Evolutionary conservation across 2,329 filamentous ascomycete genomes (phyloP).

Genomic region (Botrytis aclada): DNA sequence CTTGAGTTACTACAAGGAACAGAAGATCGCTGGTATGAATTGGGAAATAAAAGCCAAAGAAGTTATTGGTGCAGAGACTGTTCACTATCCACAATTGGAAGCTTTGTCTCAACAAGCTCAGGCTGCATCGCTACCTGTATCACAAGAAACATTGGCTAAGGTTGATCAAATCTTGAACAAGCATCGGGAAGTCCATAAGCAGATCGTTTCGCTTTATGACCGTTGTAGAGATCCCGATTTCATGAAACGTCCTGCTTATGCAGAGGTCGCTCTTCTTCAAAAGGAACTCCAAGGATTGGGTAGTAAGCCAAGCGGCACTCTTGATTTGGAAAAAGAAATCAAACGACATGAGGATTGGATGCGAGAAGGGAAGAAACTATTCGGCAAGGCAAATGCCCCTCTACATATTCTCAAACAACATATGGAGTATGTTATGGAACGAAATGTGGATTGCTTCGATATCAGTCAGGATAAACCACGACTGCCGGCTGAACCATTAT

Average conservation of each 20-base stretch:
- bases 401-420: conserved; percentile 93
- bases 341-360: conserved; percentile 99
- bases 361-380: conserved; percentile 94
- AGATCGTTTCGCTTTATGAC: conserved; percentile 78
- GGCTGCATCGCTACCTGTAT: conserved; percentile 70
- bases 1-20: conserved; percentile 70
- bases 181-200: conserved; percentile 88
- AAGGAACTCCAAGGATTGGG: conserved; percentile 81
- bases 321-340: conserved; percentile 90
- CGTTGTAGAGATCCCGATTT: conserved; percentile 73
- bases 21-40: conserved; percentile 71
- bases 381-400: conserved; percentile 96
- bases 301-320: conserved; percentile 84
- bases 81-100: conserved; percentile 93
- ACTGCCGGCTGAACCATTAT: conserved; percentile 86
- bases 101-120: conserved; percentile 81
- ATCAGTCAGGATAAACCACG: conserved; percentile 79
- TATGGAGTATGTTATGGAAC: conserved; percentile 87
- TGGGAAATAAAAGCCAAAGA: conserved; percentile 95
- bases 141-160: conserved; percentile 70
- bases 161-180: conserved; percentile 94
- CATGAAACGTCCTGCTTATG: conserved; percentile 77
- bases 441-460: conserved; percentile 90
- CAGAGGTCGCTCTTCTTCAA: conserved; percentile 59
- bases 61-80: conserved; percentile 83